Base-by-base conservation (phyloP, 129 eudicot species). In the Chrysanthemum lavandulifolium region DNA sequence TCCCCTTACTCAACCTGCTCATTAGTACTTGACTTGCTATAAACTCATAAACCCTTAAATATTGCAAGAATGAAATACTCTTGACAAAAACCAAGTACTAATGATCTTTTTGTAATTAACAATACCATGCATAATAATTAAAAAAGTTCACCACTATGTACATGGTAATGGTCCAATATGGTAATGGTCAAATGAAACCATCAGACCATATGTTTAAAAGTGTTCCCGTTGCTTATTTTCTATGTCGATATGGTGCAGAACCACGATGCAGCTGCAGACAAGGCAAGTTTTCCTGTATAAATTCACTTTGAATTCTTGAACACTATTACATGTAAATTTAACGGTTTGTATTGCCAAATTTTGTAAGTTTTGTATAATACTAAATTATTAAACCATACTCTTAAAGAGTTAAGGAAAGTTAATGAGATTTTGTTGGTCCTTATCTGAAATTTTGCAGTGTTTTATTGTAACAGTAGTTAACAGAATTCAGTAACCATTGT, bases 171-270 rank as follows among this genome's bases (percentile, higher is more conserved):
- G 47, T 40, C 47, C 21, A 19, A 19, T 19, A 19, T 19, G 21
- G 21, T 19, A 19, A 19, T 19, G 21, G 21, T 19, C 21, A 40
- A 40, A 40, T 40, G 47, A 40, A 40, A 40, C 47, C 47, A 7
- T 40, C 47, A 40, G 47, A 40, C 7, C 47, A 40, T 40, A 19
- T 19, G 21, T 6, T 19, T 19, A 19, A 19, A 19, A 19, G 5
- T 29, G 13, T 1, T 10, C 36, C 6, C 1, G 25, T 27, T 61
- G 40, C n/a, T 31, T 56, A 10, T 67, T 27, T 56, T 67, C 12
- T 47, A 57, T 68, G 73, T 76, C 11, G 11, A 76, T 47, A 14
- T 67, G 68, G 40, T 68, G 74, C 23, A 57, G 68, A 67, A 67
- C 10, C 60, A 3, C 23, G 59, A 58, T 45, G 74, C 33, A 67